Conservation (phyloP, 2,329 filamentous ascomycete species). For the Calonectria multiphialidica region DNA sequence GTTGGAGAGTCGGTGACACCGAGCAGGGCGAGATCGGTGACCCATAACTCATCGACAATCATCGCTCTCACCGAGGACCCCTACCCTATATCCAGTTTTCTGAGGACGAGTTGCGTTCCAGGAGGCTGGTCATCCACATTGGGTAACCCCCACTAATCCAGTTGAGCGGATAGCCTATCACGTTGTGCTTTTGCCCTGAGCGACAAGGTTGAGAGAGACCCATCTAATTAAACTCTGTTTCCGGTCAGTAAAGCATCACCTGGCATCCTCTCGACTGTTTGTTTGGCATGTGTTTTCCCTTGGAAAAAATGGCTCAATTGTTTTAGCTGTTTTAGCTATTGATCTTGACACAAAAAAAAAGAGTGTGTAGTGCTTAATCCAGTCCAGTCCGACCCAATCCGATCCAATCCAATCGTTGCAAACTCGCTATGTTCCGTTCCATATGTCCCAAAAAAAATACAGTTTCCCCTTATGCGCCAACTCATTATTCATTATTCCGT, state of each 20-base stretch:
- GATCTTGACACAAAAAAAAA: constrained; percentile 3
- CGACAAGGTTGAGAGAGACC: background rate
- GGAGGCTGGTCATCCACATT: background rate
- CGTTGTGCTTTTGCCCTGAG: background rate
- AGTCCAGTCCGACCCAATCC: background rate
- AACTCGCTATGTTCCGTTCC: background rate
- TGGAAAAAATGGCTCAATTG: background rate
- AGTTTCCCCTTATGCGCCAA: background rate
- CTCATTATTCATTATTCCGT: background rate
- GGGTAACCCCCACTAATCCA: background rate
- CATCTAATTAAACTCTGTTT: constrained; percentile 9
- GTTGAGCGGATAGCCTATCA: background rate
- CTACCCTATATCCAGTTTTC: background rate
- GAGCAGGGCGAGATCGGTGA: background rate
- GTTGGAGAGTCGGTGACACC: background rate
- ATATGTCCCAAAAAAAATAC: background rate
- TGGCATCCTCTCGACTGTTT: background rate
- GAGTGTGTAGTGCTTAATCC: background rate
- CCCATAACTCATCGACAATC: background rate
- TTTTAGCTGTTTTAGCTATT: background rate
- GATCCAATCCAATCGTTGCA: background rate
- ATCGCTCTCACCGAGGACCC: background rate
- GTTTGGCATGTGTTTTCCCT: background rate
- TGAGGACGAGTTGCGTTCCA: background rate
- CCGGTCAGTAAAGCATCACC: background rate